Base-by-base conservation (phyloP, 305 asterid species). In the Plantago rigida region DNA sequence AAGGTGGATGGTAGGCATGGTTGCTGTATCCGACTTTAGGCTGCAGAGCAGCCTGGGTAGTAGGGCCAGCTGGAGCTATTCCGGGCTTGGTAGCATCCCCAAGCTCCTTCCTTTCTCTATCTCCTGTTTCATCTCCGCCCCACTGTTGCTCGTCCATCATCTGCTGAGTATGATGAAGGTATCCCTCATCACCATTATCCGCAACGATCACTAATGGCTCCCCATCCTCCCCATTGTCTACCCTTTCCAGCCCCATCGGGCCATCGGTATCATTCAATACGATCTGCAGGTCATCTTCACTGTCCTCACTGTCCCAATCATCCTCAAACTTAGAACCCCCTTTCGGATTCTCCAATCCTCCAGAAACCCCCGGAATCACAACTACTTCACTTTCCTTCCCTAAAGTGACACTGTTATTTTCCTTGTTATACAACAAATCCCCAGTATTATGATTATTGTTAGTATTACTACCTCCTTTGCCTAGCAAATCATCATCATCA, bases 251-350 rank as follows among this genome's bases (percentile, higher is more conserved):
- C 62, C 96, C 98, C 81, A 80, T 76, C 2, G 77, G 84, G 22
- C 79, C 87, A 52, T 73, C 71, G 59, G 67, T 79, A 19, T 91
- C 95, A 60, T 92, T 92, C 70, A 92, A 78, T 66, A 92, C 96
- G 65, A 92, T 92, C 65, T 79, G 95, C 77, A 92, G 77, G 80
- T 92, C 99, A 71, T 92, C 99, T 55, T 92, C 99, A 62, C 96
- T 84, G 62, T 84, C 89, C 17, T 90, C 99, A 67, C 97, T 89
- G 62, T 85, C 97, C 88, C 84, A 83, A 53, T 85, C 97, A 29
- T 86, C 88, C 58, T 79, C 83, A 19, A 68, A 28, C 62, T 74
- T 79, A 9, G 79, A 69, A 51, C 63, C 77, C 34, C 77, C 41
- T 4, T 6, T 66, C 0, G 24, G 70, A 63, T 66, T 81, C 62